These are phyloP conservation scores for Cercospora nicotianae DNA, from an alignment of 2,329 filamentous ascomycete species.

Conservation along the genomic window DNA sequence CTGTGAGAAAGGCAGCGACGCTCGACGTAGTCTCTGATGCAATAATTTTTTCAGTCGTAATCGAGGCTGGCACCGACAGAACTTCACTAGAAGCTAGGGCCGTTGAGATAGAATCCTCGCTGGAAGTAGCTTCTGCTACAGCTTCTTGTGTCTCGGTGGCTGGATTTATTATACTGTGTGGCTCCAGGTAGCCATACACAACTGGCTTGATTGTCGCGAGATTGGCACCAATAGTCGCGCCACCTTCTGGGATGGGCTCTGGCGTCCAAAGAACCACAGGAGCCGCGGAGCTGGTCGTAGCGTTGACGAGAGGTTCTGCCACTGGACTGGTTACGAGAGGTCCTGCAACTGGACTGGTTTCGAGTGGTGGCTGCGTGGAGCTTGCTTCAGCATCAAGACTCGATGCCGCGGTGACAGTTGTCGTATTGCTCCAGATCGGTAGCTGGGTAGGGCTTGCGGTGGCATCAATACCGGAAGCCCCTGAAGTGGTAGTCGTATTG, in stretches of 20 bases:
- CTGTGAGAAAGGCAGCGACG: not conserved
- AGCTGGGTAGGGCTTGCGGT: not conserved
- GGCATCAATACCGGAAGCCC: not conserved
- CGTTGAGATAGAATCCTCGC: not conserved
- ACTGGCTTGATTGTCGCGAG: not conserved
- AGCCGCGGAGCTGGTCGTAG: not conserved
- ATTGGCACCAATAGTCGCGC: slow-evolving; percentile 5
- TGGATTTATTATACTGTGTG: slow-evolving; percentile 4
- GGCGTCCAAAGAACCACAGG: slow-evolving; percentile 3
- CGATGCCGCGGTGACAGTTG: not conserved
- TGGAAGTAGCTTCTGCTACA: not conserved
- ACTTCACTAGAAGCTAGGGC: not conserved
- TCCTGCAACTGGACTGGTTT: not conserved
- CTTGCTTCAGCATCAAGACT: not conserved
- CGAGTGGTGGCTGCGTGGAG: not conserved
- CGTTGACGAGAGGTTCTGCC: not conserved
- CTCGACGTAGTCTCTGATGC: not conserved
- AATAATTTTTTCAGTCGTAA: not conserved
- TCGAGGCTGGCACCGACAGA: not conserved
- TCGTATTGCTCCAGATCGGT: not conserved
- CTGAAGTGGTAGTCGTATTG: not conserved
- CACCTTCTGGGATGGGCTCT: slow-evolving; percentile 1
- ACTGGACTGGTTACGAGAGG: not conserved
- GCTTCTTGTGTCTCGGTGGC: not conserved
- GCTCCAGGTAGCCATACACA: slow-evolving; percentile 2